Evolutionary conservation across 495 filamentous ascomycete species (phyloP).

Genomic region (Hypoxylon intermedium): DNA sequence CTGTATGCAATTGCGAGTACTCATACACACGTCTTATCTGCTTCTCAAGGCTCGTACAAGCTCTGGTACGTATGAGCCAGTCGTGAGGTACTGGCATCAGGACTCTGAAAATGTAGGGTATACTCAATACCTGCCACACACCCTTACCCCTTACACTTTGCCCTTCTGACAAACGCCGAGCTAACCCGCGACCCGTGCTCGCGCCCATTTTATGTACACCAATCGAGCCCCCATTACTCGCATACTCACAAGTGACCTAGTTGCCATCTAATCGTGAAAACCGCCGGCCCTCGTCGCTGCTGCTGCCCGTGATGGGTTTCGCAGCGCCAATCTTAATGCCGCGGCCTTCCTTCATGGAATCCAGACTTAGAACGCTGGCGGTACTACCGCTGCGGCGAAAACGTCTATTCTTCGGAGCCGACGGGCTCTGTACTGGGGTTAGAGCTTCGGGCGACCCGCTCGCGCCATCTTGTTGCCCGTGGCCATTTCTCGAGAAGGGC

Average conservation of each 20-base stretch:
- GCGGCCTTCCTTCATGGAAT: conserved; percentile 35
- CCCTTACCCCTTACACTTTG: neutral
- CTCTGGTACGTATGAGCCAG: neutral
- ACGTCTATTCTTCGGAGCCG: conserved; percentile 13
- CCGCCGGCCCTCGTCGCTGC: conserved; percentile 36
- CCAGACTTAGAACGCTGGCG: conserved; percentile 36
- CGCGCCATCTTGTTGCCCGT: conserved; percentile 9
- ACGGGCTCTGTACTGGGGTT: conserved; percentile 33
- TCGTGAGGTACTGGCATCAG: neutral
- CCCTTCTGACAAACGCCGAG: conserved; percentile 11
- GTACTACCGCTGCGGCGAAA: conserved; percentile 32
- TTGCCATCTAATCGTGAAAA: neutral
- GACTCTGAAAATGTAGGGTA: neutral
- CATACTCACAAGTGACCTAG: neutral
- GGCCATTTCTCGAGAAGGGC: neutral
- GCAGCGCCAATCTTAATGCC: conserved; percentile 47
- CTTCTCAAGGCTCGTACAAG: conserved; percentile 4
- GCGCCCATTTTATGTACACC: conserved; percentile 15
- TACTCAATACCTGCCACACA: neutral
- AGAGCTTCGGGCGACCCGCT: conserved; percentile 10
- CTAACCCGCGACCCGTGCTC: conserved; percentile 3
- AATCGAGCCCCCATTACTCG: neutral
- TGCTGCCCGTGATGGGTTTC: conserved; percentile 36
- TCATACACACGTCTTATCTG: conserved; percentile 1
- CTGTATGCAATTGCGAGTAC: too few relatives aligned